These are phyloP conservation scores for Xylaria castorea DNA, from an alignment of 495 filamentous ascomycete genomes.

Conservation along the genomic window DNA sequence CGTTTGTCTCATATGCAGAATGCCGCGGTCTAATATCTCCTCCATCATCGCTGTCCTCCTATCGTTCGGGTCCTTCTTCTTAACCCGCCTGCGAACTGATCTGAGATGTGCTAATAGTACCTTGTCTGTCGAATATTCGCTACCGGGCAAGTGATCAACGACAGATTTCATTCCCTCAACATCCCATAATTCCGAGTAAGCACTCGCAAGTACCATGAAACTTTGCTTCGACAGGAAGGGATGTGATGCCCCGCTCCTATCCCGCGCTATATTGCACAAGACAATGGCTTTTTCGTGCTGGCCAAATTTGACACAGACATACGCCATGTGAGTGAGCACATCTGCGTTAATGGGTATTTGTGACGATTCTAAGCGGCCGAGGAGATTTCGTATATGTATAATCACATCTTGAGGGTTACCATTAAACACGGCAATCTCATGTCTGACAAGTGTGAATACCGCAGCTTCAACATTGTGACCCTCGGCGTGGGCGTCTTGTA, in stretches of 20 bases:
- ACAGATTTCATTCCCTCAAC: conserved; percentile 41
- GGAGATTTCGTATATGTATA: conserved; percentile 36
- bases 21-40: conserved; percentile 25
- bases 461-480: conserved; percentile 45
- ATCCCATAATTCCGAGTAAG: conserved; percentile 47
- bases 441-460: conserved; percentile 40
- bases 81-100: conserved; percentile 36
- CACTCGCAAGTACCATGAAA: conserved; percentile 49
- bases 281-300: conserved; percentile 43
- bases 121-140: conserved; percentile 40
- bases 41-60: conserved; percentile 22
- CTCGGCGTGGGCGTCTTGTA: conserved; percentile 40
- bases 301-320: conserved; percentile 38
- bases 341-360: conserved; percentile 38
- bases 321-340: conserved; percentile 49
- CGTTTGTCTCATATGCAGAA: neutral
- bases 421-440: conserved; percentile 35
- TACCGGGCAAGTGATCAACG: conserved; percentile 37
- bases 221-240: conserved; percentile 46
- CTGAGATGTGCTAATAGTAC: conserved; percentile 42
- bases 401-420: conserved; percentile 22
- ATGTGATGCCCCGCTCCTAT: conserved; percentile 31
- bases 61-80: conserved; percentile 17
- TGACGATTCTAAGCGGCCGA: conserved; percentile 38
- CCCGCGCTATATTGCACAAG: conserved; percentile 46